A percentile compares a stretch with the other conserved stretches of the same genome.
Evolutionary conservation across 345 rosid genomes (phyloP).

Genomic region (Eucalyptus guilfoylei): DNA sequence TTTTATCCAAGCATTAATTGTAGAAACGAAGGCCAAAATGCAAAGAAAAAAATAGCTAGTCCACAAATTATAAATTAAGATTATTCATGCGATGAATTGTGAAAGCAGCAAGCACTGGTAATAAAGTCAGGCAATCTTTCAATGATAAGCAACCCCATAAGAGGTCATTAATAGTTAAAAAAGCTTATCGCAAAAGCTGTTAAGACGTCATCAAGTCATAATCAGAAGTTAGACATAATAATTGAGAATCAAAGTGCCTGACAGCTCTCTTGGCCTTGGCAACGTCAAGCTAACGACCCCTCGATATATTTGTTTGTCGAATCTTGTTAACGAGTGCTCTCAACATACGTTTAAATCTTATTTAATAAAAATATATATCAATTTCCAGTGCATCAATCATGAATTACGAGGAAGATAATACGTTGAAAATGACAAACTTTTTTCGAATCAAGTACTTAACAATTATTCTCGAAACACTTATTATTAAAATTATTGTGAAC

Average conservation of each 20-base stretch:
- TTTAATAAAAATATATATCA: neutral
- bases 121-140: neutral
- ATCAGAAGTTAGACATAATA: neutral
- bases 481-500: neutral
- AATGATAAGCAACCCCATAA: neutral
- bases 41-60: neutral
- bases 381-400: neutral
- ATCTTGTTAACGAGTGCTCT: neutral
- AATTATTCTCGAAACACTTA: no score
- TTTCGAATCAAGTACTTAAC: neutral
- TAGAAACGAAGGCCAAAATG: neutral
- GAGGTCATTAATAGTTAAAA: neutral
- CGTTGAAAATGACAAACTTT: neutral
- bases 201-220: neutral
- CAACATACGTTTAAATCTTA: fast-evolving
- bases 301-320: neutral
- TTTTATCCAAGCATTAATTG: neutral
- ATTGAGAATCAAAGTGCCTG: neutral
- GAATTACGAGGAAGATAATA: neutral
- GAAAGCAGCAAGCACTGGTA: neutral
- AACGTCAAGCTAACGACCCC: neutral
- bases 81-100: neutral
- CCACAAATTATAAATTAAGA: neutral
- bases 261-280: neutral
- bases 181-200: neutral